Evolutionary conservation across 2,329 filamentous ascomycete species (phyloP), one percentile per base, ranked within the genome.

Genomic region (Scedosporium minutisporum): DNA sequence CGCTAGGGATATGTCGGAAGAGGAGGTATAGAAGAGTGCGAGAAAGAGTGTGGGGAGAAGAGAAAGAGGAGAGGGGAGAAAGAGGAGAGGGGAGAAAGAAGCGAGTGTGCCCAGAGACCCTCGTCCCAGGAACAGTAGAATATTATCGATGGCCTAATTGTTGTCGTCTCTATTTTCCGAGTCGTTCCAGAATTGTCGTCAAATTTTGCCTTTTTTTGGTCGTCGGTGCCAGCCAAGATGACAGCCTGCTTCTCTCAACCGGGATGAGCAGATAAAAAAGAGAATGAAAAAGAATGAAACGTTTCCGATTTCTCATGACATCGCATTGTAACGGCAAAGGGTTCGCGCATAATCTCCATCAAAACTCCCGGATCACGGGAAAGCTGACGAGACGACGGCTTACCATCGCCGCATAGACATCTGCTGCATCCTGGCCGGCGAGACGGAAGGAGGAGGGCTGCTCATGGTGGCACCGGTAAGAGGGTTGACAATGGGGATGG

Each of bases 401-500:
- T 85, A 85, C 83, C 83, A 86, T 67, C 81, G 79, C 65, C 80
- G 77, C 66, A 83, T 76, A 62, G 74, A 69, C 27, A 29, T 14
- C 69, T 83, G 81, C 71, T 83, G 82, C 79, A 87, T 82, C 72
- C 84, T 80, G 71, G 79, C 79, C 65, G 85, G 85, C 55, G 84
- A 87, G 55, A 87, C 82, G 64, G 85, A 87, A 51, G 88, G 88
- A 27, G 93, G 91, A 68, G 93, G 93, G 79, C 91, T 96, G 63
- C 91, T 87, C 80, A 97, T 88, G 71, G 86, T 85, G 74, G 92
- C 87, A 71, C 95, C 92, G 63, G 93, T 97, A 68, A 85, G 90
- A 62, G 95, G 95, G 81, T 99, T 96, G 77, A 97, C 91, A 74
- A 99, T 99, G 64, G 93, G 93, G 68, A 97, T 97, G 71, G 95